Conservation (phyloP, 768 basidiomycete genomes). For the Auricularia cornea region DNA sequence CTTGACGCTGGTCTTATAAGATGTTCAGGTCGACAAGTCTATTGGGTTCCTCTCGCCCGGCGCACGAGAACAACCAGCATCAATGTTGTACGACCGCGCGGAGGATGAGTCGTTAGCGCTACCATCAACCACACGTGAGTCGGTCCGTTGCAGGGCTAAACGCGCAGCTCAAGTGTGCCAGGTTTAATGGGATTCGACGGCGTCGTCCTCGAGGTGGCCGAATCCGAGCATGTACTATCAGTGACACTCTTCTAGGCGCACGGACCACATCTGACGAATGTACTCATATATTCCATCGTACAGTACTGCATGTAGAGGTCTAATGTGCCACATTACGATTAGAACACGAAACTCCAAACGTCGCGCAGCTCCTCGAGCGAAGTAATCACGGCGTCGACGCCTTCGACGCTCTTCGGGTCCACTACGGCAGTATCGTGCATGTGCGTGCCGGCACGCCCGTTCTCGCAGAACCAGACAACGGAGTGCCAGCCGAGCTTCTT, state of each 20-base stretch:
- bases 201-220: constrained; percentile 70
- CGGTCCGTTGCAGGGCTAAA: constrained; percentile 1
- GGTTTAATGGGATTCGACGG: constrained; percentile 72
- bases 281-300: background rate
- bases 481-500: constrained; percentile 58
- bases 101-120: constrained; percentile 65
- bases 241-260: constrained; percentile 56
- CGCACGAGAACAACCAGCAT: constrained; percentile 57
- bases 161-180: constrained; percentile 15
- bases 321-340: background rate
- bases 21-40: constrained; percentile 60
- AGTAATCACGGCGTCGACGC: constrained; percentile 44
- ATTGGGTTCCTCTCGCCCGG: constrained; percentile 63
- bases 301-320: background rate
- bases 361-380: constrained; percentile 57
- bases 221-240: constrained; percentile 66
- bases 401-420: constrained; percentile 26
- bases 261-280: background rate
- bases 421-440: constrained; percentile 30
- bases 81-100: constrained; percentile 73
- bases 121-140: constrained; percentile 61
- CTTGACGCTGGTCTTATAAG: constrained; percentile 5
- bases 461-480: constrained; percentile 73
- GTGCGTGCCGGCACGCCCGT: constrained; percentile 50
- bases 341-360: constrained; percentile 40